Evolutionary conservation across 2,329 filamentous ascomycete species (phyloP).

Genomic region (Acrocalymma vagum): DNA sequence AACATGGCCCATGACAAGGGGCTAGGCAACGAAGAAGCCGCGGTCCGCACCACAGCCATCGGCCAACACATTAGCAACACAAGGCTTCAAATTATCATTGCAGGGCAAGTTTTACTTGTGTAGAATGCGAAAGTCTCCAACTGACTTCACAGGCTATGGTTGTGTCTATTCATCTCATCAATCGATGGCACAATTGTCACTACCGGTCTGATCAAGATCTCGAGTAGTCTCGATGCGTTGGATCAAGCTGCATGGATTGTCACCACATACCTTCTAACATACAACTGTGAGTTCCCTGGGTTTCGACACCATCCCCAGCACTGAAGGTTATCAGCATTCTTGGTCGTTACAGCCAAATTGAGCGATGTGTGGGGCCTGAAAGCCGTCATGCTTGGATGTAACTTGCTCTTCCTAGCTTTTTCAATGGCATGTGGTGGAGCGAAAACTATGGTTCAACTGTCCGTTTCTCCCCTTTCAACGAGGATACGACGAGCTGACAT

Average conservation of each 20-base stretch:
- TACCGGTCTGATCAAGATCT: slow-evolving; percentile 40
- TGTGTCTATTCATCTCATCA: slow-evolving; percentile 43
- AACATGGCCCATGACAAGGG: too few species aligned
- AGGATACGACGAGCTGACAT: slow-evolving; percentile 10
- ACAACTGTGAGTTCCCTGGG: slow-evolving; percentile 26
- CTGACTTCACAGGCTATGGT: slow-evolving; percentile 31
- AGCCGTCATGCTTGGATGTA: slow-evolving; percentile 27
- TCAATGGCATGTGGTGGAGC: slow-evolving; percentile 41
- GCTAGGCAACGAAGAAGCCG: slow-evolving; percentile 2
- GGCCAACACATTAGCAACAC: slow-evolving; percentile 28
- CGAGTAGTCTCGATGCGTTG: slow-evolving; percentile 34
- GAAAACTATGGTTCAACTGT: slow-evolving; percentile 41
- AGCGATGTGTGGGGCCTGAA: slow-evolving; percentile 42
- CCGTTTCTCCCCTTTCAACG: slow-evolving; percentile 5
- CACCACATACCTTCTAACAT: slow-evolving; percentile 42
- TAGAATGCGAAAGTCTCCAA: neutral
- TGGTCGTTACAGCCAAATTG: slow-evolving; percentile 44
- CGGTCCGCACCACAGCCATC: slow-evolving; percentile 5
- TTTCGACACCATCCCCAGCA: neutral
- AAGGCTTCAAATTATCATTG: slow-evolving; percentile 37
- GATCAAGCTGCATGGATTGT: slow-evolving; percentile 41
- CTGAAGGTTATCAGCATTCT: slow-evolving; percentile 28
- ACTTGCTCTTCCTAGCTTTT: slow-evolving; percentile 36
- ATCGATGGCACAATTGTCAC: slow-evolving; percentile 44
- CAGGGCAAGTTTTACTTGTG: slow-evolving; percentile 21